Evolutionary conservation across 805 yeast genomes (phyloP).

Genomic region (Candida boidinii): DNA sequence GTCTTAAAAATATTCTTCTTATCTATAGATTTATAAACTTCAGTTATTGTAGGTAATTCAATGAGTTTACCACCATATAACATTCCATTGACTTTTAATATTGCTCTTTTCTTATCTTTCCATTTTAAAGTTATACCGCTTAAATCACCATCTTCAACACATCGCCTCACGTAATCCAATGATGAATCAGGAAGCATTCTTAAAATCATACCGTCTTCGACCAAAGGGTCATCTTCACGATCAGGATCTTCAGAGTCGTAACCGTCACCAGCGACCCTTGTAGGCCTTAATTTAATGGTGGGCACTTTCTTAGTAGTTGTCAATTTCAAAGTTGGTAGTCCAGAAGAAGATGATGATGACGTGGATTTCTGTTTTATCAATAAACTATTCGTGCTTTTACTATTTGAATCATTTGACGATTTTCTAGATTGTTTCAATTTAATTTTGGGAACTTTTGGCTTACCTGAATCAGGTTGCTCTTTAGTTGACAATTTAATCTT

Average conservation of each 20-base stretch:
- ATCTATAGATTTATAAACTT: slow-evolving; percentile 83
- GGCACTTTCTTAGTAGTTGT: slow-evolving; percentile 33
- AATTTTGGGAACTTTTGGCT: slow-evolving; percentile 17
- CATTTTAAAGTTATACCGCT: slow-evolving; percentile 69
- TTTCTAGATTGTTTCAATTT: slow-evolving; percentile 17
- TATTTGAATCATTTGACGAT: slow-evolving; percentile 2
- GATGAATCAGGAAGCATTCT: slow-evolving; percentile 65
- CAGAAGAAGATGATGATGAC: not conserved
- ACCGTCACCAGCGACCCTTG: slow-evolving; percentile 85
- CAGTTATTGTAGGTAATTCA: slow-evolving; percentile 85
- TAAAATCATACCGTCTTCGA: slow-evolving; percentile 79
- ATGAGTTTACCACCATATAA: slow-evolving; percentile 77
- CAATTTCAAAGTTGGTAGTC: slow-evolving; percentile 22
- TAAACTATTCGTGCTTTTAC: not conserved
- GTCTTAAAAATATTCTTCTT: slow-evolving; percentile 82
- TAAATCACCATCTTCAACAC: slow-evolving; percentile 69
- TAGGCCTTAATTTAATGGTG: slow-evolving; percentile 44
- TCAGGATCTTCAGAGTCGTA: slow-evolving; percentile 97
- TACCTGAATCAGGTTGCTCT: not conserved
- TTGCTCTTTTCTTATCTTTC: slow-evolving; percentile 74
- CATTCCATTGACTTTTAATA: slow-evolving; percentile 60
- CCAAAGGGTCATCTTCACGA: slow-evolving; percentile 85
- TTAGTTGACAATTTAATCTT: not conserved
- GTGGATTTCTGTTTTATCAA: slow-evolving; percentile 3
- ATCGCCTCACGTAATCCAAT: slow-evolving; percentile 63